Base-by-base conservation (phyloP, 257 asterid species). In the Galeopsis tetrahit region DNA sequence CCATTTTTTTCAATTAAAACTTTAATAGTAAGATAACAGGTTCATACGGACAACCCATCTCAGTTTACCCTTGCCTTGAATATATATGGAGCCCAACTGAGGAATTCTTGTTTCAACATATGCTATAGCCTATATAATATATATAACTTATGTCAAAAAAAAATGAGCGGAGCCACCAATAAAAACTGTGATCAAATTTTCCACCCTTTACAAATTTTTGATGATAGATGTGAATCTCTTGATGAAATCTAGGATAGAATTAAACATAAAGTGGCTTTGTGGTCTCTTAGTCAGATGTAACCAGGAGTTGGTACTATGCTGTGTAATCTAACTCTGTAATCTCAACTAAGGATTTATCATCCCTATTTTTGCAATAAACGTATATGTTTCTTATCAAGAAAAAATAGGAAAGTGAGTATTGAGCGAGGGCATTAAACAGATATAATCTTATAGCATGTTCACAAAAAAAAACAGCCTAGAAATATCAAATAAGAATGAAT, bases 401-500 rank as follows among this genome's bases (percentile, higher is more conserved):
- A 21, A 55, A 66, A 10, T 68, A 49, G 8, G 3, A 31, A 17
- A 56, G 43, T 51, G 63, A 39, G 42, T 14, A 70, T 36, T 28
- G 69, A 13, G 43, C 17, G 33, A 58, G 10, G 36, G 5, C 11
- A 35, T 43, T 36, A 17, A 63, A 13, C 15, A 49, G 36, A 40
- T 11, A 15, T 11, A 42, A 53, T 61, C 53, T 15, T 28, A 15
- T 33, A 34, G 43, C 52, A 70, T 52, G 35, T 13, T 64, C 64
- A 17, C 14, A 5, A 73, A 73, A 56, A 17, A 35, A 2, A 36
- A 56, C 67, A 72, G 58, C 31, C 67, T n/a, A 71, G 7, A 68
- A 34, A 53, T 17, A 33, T 63, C 58, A 56, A 63, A 57, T 55
- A 62, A 53, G 42, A 68, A 69, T 39, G 5, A 56, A 74, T 68